These are phyloP conservation scores for Onygenales sp. DNA, from an alignment of 2,329 filamentous ascomycete genomes.

Conservation along the genomic window DNA sequence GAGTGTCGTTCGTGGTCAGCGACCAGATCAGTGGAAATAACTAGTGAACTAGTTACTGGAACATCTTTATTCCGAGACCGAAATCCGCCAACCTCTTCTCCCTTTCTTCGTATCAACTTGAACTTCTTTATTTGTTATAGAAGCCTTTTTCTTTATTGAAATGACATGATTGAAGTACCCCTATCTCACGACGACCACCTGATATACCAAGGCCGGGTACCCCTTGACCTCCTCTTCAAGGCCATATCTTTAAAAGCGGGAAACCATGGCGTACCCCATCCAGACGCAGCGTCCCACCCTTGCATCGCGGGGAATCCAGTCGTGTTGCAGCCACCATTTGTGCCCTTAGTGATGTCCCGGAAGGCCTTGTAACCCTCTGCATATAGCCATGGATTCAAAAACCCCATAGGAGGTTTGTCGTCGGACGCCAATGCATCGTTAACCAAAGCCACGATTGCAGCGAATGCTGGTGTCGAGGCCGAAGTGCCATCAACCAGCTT, in stretches of 20 bases:
- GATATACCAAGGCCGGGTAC: not conserved
- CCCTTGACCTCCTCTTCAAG: not conserved
- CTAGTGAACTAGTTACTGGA: too few species aligned
- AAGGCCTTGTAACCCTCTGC: constrained; percentile 15
- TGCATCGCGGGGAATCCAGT: constrained; percentile 19
- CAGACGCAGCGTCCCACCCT: constrained; percentile 28
- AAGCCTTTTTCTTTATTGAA: too few species aligned
- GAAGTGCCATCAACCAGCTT: constrained; percentile 2
- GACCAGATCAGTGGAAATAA: too few species aligned
- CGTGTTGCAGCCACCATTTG: constrained; percentile 23
- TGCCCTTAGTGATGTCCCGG: constrained; percentile 23
- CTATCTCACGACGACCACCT: not conserved
- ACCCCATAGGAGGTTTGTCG: constrained; percentile 12
- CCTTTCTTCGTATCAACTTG: too few species aligned
- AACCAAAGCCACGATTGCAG: constrained; percentile 12
- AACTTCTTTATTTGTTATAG: too few species aligned
- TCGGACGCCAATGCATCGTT: constrained; percentile 15
- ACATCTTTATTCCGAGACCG: too few species aligned
- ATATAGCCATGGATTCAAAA: constrained; percentile 16
- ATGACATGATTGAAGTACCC: too few species aligned
- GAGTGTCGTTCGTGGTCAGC: too few species aligned
- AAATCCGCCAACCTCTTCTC: too few species aligned
- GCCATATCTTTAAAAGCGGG: not conserved
- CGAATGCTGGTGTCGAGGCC: constrained; percentile 13
- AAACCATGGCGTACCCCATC: constrained; percentile 20